Evolutionary conservation across 768 basidiomycete species (phyloP).

Genomic region (Hericium coralloides): DNA sequence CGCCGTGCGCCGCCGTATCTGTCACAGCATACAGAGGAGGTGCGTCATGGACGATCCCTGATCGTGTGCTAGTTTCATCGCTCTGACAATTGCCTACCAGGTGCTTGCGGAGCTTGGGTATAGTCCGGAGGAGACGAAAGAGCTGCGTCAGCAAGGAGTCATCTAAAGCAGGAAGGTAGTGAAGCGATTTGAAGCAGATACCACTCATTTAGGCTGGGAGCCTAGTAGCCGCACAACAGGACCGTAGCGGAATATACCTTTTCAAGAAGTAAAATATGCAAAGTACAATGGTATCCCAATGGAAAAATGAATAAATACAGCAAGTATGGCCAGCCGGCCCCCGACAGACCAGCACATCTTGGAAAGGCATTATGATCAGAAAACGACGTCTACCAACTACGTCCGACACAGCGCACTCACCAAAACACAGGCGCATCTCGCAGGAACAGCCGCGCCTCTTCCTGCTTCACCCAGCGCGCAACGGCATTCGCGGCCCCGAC

Average conservation of each 20-base stretch:
- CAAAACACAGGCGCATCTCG: conserved; percentile 86
- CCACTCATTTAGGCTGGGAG: no score
- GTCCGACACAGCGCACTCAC: neutral
- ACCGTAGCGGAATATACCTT: no score
- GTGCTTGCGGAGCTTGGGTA: neutral
- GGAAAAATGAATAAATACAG: no score
- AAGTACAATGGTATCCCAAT: no score
- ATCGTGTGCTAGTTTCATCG: no score
- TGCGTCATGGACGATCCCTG: neutral
- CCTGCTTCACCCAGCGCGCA: conserved; percentile 84
- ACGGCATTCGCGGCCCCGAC: conserved; percentile 87
- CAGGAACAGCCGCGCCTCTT: conserved; percentile 76
- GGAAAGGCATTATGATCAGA: no score
- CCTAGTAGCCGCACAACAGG: no score
- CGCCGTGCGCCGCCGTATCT: conserved; percentile 35
- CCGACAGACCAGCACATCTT: no score
- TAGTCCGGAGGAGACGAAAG: conserved; percentile 4
- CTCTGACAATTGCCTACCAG: neutral
- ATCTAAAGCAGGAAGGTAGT: neutral
- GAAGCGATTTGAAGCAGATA: no score
- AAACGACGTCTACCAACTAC: no score
- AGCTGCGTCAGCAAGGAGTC: conserved; percentile 7
- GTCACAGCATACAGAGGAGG: conserved; percentile 34
- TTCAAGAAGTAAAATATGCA: neutral
- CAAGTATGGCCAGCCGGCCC: no score